Base-by-base conservation (phyloP, 1,139 yeast genomes). In the Scheffersomyces lignicola region DNA sequence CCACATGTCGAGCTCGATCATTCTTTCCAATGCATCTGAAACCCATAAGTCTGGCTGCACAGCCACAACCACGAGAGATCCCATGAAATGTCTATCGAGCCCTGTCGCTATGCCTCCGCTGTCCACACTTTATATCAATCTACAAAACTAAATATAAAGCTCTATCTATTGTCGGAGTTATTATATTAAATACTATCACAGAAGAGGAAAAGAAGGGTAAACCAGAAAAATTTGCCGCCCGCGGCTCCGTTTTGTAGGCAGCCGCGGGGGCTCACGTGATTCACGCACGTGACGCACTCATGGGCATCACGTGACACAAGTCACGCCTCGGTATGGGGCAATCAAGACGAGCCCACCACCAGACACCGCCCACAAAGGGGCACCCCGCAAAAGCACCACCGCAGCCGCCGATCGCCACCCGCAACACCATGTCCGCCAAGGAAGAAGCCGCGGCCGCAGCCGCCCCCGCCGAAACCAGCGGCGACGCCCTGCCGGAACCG, bases 61-160 rank as follows among this genome's bases (percentile, higher is more conserved):
- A n/a, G n/a, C n/a, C n/a, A 16, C n/a, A 26, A 26, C 29, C 29
- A 26, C 29, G 5, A 26, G 29, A 15, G 27, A 31, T 37, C 23
- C 21, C 24, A 22, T 20, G 24, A 23, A 25, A 30, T 34, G 22
- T 41, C 29, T n/a, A 26, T 26, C 18, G 11, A 6, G 20, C 18
- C 18, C 29, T 26, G 20, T 7, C 36, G 24, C 29, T 78, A 56
- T 78, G 54, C 63, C 84, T 78, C 83, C 76, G 83, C 76, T 78
- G 83, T 78, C 84, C 86, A 77, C 86, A 73, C 85, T 72, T 62
- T 61, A 61, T 55, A 60, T 61, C 65, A 61, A 65, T 51, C 47
- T 60, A 45, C 46, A 56, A 48, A 49, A 44, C 41, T 55, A 61
- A n/a, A 62, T 62, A 65, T 58, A 60, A 75, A 75, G 83, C 77